Percentiles rank a stretch among this genome's conserved stretches.
Evolutionary conservation across 1,139 yeast genomes (phyloP).

Genomic region (Blastobotrys aristatus): DNA sequence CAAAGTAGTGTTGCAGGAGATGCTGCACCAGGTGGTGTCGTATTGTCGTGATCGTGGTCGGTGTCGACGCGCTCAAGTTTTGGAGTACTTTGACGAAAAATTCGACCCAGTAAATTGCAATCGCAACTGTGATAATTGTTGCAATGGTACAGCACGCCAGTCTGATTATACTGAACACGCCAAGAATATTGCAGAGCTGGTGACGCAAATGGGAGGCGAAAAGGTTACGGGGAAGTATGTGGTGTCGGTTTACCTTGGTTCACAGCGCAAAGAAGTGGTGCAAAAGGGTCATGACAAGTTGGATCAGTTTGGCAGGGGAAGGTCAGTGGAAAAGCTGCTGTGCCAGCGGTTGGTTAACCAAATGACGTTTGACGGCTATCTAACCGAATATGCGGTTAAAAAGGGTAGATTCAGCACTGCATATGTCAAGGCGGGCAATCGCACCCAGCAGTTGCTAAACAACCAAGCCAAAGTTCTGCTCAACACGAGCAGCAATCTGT

Average conservation of each 20-base stretch:
- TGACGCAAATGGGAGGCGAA: constrained; percentile 49
- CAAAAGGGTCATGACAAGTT: constrained; percentile 57
- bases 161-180: constrained; percentile 69
- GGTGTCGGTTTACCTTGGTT: constrained; percentile 80
- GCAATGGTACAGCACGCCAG: constrained; percentile 33
- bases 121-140: constrained; percentile 83
- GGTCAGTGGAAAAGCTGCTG: constrained; percentile 54
- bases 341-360: constrained; percentile 42
- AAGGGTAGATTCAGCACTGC: constrained; percentile 12
- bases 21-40: constrained; percentile 77
- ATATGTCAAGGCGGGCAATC: constrained; percentile 1
- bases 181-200: constrained; percentile 52
- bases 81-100: constrained; percentile 82
- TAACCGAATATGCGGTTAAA: constrained; percentile 68
- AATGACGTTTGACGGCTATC: constrained; percentile 58
- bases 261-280: constrained; percentile 55
- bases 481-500: neutral
- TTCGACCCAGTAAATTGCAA: constrained; percentile 65
- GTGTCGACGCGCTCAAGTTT: constrained; percentile 82
- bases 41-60: constrained; percentile 90
- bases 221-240: constrained; percentile 75
- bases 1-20: constrained; percentile 71
- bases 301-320: constrained; percentile 61
- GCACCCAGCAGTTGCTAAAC: neutral
- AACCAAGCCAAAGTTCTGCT: neutral